Conservation (phyloP, 1,284 basidiomycete species). For the Cutaneotrichosporon spelunceum region DNA sequence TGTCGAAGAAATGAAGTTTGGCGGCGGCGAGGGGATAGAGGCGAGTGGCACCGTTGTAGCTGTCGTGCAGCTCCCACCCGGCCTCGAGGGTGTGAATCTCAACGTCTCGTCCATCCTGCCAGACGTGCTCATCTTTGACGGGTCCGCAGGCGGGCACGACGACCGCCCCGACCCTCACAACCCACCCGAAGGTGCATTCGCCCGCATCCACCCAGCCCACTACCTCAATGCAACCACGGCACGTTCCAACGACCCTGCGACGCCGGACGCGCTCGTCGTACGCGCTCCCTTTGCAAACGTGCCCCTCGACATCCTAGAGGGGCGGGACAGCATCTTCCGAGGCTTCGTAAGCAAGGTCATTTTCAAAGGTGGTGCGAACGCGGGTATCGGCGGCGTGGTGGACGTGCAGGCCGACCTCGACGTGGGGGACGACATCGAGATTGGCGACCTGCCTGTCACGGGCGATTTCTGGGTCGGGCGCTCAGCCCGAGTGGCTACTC, state of each 20-base stretch:
- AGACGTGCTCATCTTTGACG: conserved; percentile 49
- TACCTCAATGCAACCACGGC: conserved; percentile 24
- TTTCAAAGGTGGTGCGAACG: conserved; percentile 48
- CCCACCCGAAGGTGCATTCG: conserved; percentile 29
- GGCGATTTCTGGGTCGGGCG: conserved; percentile 43
- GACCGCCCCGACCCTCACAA: conserved; percentile 19
- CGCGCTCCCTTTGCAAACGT: conserved; percentile 44
- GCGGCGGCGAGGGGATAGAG: conserved; percentile 26
- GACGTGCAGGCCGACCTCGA: conserved; percentile 35
- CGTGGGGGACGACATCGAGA: conserved; percentile 29
- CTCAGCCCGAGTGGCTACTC: neutral
- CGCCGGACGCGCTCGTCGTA: conserved; percentile 32
- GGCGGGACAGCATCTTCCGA: conserved; percentile 41
- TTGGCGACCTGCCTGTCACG: conserved; percentile 41
- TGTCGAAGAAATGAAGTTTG: conserved; percentile 46
- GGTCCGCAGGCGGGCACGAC: conserved; percentile 23
- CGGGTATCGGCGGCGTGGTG: conserved; percentile 46
- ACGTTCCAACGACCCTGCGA: conserved; percentile 19
- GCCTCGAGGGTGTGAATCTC: conserved; percentile 33
- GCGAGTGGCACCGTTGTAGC: conserved; percentile 47
- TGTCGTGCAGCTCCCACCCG: conserved; percentile 39
- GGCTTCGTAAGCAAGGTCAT: conserved; percentile 50
- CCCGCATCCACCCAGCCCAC: conserved; percentile 24
- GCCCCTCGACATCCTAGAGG: conserved; percentile 45
- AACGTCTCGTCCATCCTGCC: conserved; percentile 43